Evolutionary conservation across 2,329 filamentous ascomycete genomes (phyloP).

Genomic region (Diaporthe caulivora): DNA sequence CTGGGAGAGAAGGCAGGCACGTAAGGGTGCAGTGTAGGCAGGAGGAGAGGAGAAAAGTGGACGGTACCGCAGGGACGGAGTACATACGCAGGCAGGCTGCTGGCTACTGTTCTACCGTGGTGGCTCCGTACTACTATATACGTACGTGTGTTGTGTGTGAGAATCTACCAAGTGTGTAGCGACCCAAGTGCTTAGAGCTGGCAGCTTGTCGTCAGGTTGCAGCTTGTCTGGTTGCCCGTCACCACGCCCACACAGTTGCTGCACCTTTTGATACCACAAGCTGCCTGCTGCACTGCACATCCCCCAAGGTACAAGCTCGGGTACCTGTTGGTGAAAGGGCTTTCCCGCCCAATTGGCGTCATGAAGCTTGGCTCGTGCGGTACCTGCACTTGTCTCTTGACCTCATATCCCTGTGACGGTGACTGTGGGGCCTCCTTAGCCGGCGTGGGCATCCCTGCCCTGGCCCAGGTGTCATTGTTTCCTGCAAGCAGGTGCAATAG

Average conservation of each 20-base stretch:
- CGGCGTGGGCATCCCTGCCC: constrained; percentile 34
- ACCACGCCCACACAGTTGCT: constrained; percentile 2
- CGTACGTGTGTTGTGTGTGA: background rate
- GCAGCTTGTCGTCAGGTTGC: background rate
- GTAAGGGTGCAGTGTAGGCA: background rate
- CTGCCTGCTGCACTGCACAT: background rate
- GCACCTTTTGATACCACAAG: background rate
- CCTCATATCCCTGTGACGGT: too few species aligned
- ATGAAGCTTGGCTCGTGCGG: constrained; percentile 20
- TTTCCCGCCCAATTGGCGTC: constrained; percentile 9
- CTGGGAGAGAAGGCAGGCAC: background rate
- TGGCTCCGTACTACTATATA: background rate
- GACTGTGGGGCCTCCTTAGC: background rate
- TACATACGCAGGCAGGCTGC: constrained; percentile 20
- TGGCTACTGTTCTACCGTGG: background rate
- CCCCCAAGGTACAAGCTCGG: constrained; percentile 26
- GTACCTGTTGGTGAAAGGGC: constrained; percentile 29
- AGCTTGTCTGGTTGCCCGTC: background rate
- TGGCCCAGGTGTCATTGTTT: constrained; percentile 8
- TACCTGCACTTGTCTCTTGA: constrained; percentile 22
- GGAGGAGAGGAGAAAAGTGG: background rate
- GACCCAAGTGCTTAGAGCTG: background rate
- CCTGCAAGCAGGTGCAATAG: background rate
- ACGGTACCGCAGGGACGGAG: constrained; percentile 13
- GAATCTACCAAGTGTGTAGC: too few species aligned